Evolutionary conservation across 106 monocot genomes (phyloP), one percentile per base, ranked within the genome.

Genomic region (Acorus calamus): DNA sequence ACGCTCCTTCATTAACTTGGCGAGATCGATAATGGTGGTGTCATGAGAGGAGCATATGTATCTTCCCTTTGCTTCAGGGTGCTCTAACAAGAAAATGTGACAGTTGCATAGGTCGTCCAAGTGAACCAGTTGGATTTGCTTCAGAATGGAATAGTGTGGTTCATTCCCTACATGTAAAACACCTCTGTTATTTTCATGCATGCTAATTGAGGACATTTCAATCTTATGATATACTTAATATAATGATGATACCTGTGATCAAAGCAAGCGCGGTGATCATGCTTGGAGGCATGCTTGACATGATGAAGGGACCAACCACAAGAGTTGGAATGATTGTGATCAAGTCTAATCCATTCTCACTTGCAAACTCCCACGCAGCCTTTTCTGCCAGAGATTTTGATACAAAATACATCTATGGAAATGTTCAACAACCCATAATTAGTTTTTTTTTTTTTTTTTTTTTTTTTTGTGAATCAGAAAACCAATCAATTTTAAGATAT

Each of bases 21-120:
- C 85, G 14, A 89, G 66, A 10, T 64, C 72, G n/a, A 69, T 51
- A 45, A 86, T 71, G 56, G 79, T 90, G 47, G 64, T 56, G 53
- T 90, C 83, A 62, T 80, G 60, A 14, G 83, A 80, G 60, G 89
- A 90, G 50, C 89, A 90, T 47, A 90, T 78, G 78, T 83, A 90
- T 61, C 89, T 74, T 14, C 85, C 89, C 5, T 68, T 72, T 11
- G 89, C 85, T 48, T 80, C 72, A 0, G 83, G 82, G 11, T 70
- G 60, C 67, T 86, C 85, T 14, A 78, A 65, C 52, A 86, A 75
- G 65, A 71, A 78, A 28, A 78, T 83, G 50, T 83, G 80, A n/a
- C 79, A 76, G 28, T 69, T 62, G 61, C 80, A 82, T 14, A 85
- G 71, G 60, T 89, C 89, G 70, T 89, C 89, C 60, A 89, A 57